A percentile compares a stretch with the other conserved stretches of the same genome.
Conservation (phyloP, 345 rosid species). For the Dipteronia sinensis region DNA sequence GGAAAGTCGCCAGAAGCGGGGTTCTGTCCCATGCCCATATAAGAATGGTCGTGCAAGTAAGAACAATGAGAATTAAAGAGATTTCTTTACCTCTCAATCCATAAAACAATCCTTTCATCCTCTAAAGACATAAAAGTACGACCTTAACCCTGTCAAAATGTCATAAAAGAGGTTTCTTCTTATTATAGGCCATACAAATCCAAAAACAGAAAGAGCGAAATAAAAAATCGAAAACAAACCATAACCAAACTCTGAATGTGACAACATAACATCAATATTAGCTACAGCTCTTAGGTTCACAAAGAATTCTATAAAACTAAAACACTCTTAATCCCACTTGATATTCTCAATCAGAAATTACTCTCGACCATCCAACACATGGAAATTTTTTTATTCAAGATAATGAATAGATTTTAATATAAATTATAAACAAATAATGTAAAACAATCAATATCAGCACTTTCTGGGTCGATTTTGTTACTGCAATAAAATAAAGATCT, state of each 20-base stretch:
- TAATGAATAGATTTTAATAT: background rate
- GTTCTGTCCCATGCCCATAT: constrained; percentile 65
- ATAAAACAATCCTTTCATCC: constrained; percentile 62
- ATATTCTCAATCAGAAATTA: background rate
- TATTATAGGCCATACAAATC: background rate
- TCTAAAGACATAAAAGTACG: constrained; percentile 26
- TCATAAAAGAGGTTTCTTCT: constrained; percentile 10
- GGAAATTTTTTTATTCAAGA: no score
- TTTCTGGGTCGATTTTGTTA: background rate
- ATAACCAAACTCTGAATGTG: background rate
- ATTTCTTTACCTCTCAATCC: constrained; percentile 47
- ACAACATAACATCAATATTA: background rate
- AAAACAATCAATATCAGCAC: background rate
- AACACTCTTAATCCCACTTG: background rate
- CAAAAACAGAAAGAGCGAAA: background rate
- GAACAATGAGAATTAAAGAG: constrained; percentile 57
- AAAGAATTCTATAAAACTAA: background rate
- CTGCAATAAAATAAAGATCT: background rate
- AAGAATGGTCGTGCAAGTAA: constrained; percentile 52
- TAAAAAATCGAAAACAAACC: background rate
- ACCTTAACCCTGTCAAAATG: constrained; percentile 11
- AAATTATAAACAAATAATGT: background rate
- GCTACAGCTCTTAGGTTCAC: background rate
- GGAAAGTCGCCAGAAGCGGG: constrained; percentile 44
- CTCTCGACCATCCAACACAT: background rate